Percentiles rank a stretch among this genome's conserved stretches.
phyloP scores from a whole-genome alignment of 768 basidiomycete genomes.

The Lactifluus volemus region DNA sequence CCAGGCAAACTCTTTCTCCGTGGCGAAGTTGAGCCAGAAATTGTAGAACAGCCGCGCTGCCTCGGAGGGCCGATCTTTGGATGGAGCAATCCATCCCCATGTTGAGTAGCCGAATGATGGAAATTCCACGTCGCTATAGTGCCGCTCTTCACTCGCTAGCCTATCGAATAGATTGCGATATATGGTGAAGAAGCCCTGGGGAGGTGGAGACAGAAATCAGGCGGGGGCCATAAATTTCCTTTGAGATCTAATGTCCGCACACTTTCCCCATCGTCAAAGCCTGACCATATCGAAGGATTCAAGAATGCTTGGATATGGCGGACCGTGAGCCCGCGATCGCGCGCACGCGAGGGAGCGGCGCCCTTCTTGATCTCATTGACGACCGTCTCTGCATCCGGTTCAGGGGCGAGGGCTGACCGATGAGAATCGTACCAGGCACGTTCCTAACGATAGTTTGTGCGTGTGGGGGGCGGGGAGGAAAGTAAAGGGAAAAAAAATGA shows the following conservation, averaged over 20 bases:
- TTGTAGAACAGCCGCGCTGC: slow-evolving; percentile 73
- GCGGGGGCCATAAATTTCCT: neutral
- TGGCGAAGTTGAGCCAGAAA: slow-evolving; percentile 79
- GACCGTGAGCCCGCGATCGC: slow-evolving; percentile 70
- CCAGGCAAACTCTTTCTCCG: slow-evolving; percentile 86
- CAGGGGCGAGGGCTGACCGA: slow-evolving; percentile 66
- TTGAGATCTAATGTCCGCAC: slow-evolving; percentile 31
- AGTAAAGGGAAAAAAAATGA: neutral
- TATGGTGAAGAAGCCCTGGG: slow-evolving; percentile 81
- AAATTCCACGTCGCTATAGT: slow-evolving; percentile 38
- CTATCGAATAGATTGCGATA: slow-evolving; percentile 83
- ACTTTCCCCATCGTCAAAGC: slow-evolving; percentile 53
- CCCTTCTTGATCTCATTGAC: slow-evolving; percentile 82
- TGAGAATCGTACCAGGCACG: slow-evolving; percentile 98
- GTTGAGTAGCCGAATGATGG: slow-evolving; percentile 78
- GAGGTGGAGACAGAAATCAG: neutral
- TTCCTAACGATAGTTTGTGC: slow-evolving; percentile 45
- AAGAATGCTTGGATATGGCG: slow-evolving; percentile 82
- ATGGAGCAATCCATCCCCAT: slow-evolving; percentile 57
- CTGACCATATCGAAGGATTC: slow-evolving; percentile 57
- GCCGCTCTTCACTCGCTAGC: slow-evolving; percentile 71
- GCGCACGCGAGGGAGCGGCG: slow-evolving; percentile 39
- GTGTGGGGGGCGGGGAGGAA: too few relatives aligned
- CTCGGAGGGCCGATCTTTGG: slow-evolving; percentile 36
- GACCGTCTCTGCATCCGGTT: slow-evolving; percentile 75